phyloP scores from a whole-genome alignment of 306 rosid species.

The Cotoneaster glaucophyllus region DNA sequence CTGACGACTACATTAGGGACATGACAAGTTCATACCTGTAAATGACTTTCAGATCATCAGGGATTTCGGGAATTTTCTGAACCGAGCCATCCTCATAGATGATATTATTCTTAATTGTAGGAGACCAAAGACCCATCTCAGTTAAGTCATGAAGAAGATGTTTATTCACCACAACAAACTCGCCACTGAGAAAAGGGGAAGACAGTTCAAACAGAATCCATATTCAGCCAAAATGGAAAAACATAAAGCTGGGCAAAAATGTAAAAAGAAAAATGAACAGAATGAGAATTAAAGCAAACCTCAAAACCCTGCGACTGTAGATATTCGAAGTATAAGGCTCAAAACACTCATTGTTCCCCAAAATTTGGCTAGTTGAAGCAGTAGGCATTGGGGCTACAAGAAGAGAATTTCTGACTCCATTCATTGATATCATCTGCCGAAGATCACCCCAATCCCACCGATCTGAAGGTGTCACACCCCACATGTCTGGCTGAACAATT shows the following conservation, averaged over 20 bases:
- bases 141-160: constrained; percentile 73
- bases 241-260: background rate
- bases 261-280: background rate
- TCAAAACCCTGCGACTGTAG: constrained; percentile 74
- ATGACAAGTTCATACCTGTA: constrained; percentile 47
- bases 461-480: constrained; percentile 63
- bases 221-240: background rate
- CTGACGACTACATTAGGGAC: background rate
- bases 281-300: constrained; percentile 28
- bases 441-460: constrained; percentile 72
- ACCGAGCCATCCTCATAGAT: constrained; percentile 59
- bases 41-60: constrained; percentile 53
- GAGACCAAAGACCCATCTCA: constrained; percentile 80
- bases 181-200: constrained; percentile 39
- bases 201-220: background rate
- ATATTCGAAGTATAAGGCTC: constrained; percentile 85
- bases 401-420: constrained; percentile 81
- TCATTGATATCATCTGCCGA: constrained; percentile 39
- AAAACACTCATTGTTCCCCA: constrained; percentile 86
- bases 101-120: constrained; percentile 57
- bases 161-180: constrained; percentile 83
- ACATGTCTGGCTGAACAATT: constrained; percentile 85
- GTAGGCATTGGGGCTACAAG: constrained; percentile 90
- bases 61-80: constrained; percentile 34
- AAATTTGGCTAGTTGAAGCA: constrained; percentile 83